Conservation (phyloP, 495 filamentous ascomycete species). For the Penicillium cataractarum region DNA sequence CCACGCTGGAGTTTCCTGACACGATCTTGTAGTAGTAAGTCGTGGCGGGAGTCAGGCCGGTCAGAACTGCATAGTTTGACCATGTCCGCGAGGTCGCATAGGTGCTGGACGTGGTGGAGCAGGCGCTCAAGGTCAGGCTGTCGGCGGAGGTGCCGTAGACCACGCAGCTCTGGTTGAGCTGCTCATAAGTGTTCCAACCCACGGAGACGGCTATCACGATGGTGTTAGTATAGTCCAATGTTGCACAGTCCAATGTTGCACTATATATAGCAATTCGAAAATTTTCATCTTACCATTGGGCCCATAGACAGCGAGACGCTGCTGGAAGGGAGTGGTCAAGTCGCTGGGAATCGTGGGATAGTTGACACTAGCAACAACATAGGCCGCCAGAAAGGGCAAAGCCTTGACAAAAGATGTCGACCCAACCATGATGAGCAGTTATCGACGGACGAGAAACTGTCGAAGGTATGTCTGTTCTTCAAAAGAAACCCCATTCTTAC, state of each 20-base stretch:
- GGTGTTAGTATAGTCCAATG: neutral
- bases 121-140: conserved; percentile 31
- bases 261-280: neutral
- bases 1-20: conserved; percentile 57
- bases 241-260: no score
- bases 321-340: conserved; percentile 59
- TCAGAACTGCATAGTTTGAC: conserved; percentile 52
- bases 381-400: conserved; percentile 47
- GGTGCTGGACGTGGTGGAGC: conserved; percentile 46
- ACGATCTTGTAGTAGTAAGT: conserved; percentile 60
- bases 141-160: conserved; percentile 43
- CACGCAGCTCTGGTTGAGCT: conserved; percentile 45
- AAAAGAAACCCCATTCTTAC: conserved; percentile 1
- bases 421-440: conserved; percentile 21
- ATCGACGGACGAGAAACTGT: neutral
- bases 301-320: conserved; percentile 59
- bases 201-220: conserved; percentile 52
- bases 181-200: conserved; percentile 57
- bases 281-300: conserved; percentile 48
- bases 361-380: conserved; percentile 44
- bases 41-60: conserved; percentile 47
- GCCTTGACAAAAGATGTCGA: conserved; percentile 19
- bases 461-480: neutral
- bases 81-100: conserved; percentile 55
- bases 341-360: conserved; percentile 58